Evolutionary conservation across 176 grass and related monocot species (phyloP), one percentile per base, ranked within the genome.

Genomic region (Oryza brachyantha): DNA sequence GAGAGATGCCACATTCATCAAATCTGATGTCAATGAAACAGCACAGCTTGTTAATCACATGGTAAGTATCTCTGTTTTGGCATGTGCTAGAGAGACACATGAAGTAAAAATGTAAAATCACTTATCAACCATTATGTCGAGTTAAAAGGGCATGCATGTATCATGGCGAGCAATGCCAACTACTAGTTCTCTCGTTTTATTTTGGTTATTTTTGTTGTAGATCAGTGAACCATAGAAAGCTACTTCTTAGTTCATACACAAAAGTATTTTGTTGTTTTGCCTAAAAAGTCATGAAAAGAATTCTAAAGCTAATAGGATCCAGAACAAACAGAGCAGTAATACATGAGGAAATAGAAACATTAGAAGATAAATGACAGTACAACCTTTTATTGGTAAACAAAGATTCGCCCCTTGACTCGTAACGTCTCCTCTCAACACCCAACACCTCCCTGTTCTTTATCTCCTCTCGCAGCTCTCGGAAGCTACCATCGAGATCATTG

Each of bases 321-420:
- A 66, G 2, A 78, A 34, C 1, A 63, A 79, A 70, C 11, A 68
- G 45, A 14, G 9, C 54, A 75, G 64, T 19, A 21, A 5, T 2
- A 24, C 14, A 54, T 0, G 26, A 73, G 2, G 3, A 78, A 72
- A 86, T 5, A 70, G 12, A 65, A 55, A 28, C 3, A 57, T 17
- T 36, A 13, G 29, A 62, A 75, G 42, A 61, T 77, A 79, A 84
- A 19, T 25, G 50, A 75, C 29, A 45, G 14, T 61, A 17, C 34
- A 66, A 98, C 95, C 95, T 92, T 77, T 90, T 98, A 52, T 90
- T 83, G 28, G 95, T 90, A 76, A 98, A 64, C 29, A 92, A 16
- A 64, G 85, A 87, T 77, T 92, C 85, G 10, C 79, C 85, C 74
- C 81, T 88, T 3, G 83, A 72, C 34, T 88, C 62, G 0, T 76